Base-by-base conservation (phyloP, 2,329 filamentous ascomycete genomes). In the Paracoccidioides lutzii region DNA sequence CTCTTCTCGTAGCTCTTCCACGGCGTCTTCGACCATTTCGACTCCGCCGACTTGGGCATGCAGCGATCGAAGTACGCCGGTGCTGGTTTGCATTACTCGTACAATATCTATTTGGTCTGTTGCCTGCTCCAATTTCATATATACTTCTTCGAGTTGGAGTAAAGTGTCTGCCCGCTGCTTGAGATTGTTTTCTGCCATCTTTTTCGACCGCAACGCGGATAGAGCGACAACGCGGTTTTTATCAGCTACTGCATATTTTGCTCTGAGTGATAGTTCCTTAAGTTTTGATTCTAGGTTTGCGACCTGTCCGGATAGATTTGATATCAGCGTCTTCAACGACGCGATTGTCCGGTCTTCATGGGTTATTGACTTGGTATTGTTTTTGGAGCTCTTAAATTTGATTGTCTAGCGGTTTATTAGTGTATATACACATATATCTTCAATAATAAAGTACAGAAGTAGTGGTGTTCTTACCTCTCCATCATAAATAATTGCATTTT, bases 21-120 rank as follows among this genome's bases (percentile, higher is more conserved):
- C 81, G 10, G 93, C 81, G 58, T 81, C 80, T 60, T 90, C 87
- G 0, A 94, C 88, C 48, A 78, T 79, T 59, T 88, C 85, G 0
- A 80, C 79, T 1, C 88, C 87, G 48, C 93, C 93, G 28, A 90
- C 80, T 66, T 88, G 81, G 49, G 80, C 77, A 66, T 95, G 90
- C 35, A 98, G 76, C 32, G 75, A 77, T 61, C 80, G 79, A 38
- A 98, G 77, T 0, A 87, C 88, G 38, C 78, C 78, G 0, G 85
- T 81, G 59, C 88, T 89, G 14, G 83, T 80, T 65, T 89, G 82
- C 84, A 98, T 90, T 5, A 90, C 84, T 58, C 81, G 80, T 7
- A 97, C 82, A 12, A 96, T 80, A 63, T 89, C 85, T 7, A 94
- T 82, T 60, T 96, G 88, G 69, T 90, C 87, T 0, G 83, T 79